A percentile compares a stretch with the other conserved stretches of the same genome.
Evolutionary conservation across 352 stramenopile genomes (phyloP).

Genomic region (Globisporangium emineosum): DNA sequence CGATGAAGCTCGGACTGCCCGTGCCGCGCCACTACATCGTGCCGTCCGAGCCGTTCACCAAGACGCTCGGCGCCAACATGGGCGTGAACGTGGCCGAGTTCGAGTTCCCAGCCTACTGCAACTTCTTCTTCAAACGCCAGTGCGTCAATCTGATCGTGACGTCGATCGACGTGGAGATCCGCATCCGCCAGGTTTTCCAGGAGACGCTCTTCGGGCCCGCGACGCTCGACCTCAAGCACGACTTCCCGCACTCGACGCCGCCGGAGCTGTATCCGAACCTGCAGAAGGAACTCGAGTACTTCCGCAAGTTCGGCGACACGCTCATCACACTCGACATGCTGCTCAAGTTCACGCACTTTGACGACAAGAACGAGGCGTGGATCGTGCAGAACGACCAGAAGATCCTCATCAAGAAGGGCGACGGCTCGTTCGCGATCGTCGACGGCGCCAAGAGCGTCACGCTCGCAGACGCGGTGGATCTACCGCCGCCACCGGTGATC

Average conservation of each 20-base stretch:
- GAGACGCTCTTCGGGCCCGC: conserved; percentile 85
- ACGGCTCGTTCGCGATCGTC: conserved; percentile 59
- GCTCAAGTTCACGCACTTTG: conserved; percentile 86
- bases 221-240: conserved; percentile 63
- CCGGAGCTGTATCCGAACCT: conserved; percentile 66
- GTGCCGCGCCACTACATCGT: conserved; percentile 96
- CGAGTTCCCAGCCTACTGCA: conserved; percentile 97
- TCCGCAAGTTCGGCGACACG: conserved; percentile 88
- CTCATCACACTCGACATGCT: conserved; percentile 88
- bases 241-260: conserved; percentile 71
- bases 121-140: conserved; percentile 94
- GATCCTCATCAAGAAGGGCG: conserved; percentile 67
- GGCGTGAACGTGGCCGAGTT: conserved; percentile 97
- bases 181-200: conserved; percentile 87
- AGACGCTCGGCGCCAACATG: conserved; percentile 92
- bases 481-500: conserved; percentile 40
- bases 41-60: conserved; percentile 92
- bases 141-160: conserved; percentile 86
- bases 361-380: conserved; percentile 54
- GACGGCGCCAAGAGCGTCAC: conserved; percentile 57
- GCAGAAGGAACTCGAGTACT: conserved; percentile 85
- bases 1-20: conserved; percentile 90
- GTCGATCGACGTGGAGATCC: conserved; percentile 68
- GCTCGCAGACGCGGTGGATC: conserved; percentile 52
- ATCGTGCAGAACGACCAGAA: conserved; percentile 60